Evolutionary conservation across 2,329 filamentous ascomycete species (phyloP).

Genomic region (Rachicladosporium sp.): DNA sequence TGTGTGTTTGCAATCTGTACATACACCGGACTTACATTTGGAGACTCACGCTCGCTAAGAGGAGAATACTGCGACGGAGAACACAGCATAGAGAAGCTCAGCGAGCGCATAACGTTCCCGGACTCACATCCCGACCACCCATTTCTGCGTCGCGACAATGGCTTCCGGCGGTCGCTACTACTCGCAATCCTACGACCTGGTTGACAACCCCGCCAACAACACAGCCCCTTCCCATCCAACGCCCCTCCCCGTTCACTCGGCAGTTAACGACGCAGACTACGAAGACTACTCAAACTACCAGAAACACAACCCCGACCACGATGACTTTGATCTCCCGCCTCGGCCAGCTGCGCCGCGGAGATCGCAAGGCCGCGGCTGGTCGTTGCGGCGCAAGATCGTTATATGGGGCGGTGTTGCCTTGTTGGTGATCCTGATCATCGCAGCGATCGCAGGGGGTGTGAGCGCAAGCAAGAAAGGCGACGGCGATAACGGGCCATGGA

Average conservation of each 20-base stretch:
- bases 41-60: too few relatives aligned
- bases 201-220: slow-evolving; percentile 2
- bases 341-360: background rate
- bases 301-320: slow-evolving; percentile 1
- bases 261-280: slow-evolving; percentile 2
- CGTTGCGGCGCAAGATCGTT: background rate
- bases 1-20: too few relatives aligned
- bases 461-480: background rate
- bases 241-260: background rate
- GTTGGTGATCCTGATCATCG: slow-evolving; percentile 4
- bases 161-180: slow-evolving; percentile 1
- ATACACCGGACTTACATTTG: too few relatives aligned
- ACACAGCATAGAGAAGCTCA: too few relatives aligned
- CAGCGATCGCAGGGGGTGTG: slow-evolving; percentile 3
- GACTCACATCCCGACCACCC: too few relatives aligned
- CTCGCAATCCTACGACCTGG: slow-evolving; percentile 4
- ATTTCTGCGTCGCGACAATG: too few relatives aligned
- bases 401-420: slow-evolving; percentile 1
- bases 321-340: background rate
- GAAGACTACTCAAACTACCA: slow-evolving; percentile 4
- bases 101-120: too few relatives aligned
- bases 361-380: too few relatives aligned
- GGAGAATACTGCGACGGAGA: too few relatives aligned
- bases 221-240: background rate
- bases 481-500: background rate